phyloP scores from a whole-genome alignment of 768 basidiomycete genomes.

The Hysterangium stoloniferum region DNA sequence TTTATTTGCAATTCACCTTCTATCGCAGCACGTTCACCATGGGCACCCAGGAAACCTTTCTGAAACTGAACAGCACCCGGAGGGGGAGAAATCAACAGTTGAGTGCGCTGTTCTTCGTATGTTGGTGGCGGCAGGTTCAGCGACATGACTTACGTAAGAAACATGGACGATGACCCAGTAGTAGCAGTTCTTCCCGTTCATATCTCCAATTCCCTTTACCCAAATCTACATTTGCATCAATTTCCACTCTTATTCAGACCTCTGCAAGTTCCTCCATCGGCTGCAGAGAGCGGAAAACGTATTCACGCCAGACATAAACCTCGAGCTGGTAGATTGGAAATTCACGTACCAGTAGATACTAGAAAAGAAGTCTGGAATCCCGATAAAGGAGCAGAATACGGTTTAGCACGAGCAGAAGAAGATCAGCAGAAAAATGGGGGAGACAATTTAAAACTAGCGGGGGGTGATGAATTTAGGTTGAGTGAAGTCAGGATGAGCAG shows the following conservation, averaged over 20 bases:
- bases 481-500: slow-evolving; percentile 65
- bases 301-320: slow-evolving; percentile 70
- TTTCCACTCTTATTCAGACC: slow-evolving; percentile 71
- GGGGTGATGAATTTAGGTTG: slow-evolving; percentile 54
- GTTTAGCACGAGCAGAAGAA: slow-evolving; percentile 58
- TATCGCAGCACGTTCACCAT: slow-evolving; percentile 73
- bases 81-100: slow-evolving; percentile 70
- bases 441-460: slow-evolving; percentile 28
- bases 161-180: slow-evolving; percentile 45
- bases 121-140: slow-evolving; percentile 9
- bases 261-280: slow-evolving; percentile 70
- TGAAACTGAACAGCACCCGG: slow-evolving; percentile 71
- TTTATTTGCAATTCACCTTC: slow-evolving; percentile 88
- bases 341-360: slow-evolving; percentile 77
- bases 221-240: slow-evolving; percentile 71
- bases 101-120: slow-evolving; percentile 24
- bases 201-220: slow-evolving; percentile 51
- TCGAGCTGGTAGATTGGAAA: slow-evolving; percentile 52
- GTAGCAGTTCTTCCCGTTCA: slow-evolving; percentile 66
- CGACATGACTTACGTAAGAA: neutral
- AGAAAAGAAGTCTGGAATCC: slow-evolving; percentile 74
- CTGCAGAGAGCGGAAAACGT: slow-evolving; percentile 61
- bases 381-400: slow-evolving; percentile 62
- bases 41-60: slow-evolving; percentile 78
- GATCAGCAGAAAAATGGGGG: slow-evolving; percentile 56